Evolutionary conservation across 441 rosid genomes (phyloP), one percentile per base, ranked within the genome.

Genomic region (Viola pubescens): DNA sequence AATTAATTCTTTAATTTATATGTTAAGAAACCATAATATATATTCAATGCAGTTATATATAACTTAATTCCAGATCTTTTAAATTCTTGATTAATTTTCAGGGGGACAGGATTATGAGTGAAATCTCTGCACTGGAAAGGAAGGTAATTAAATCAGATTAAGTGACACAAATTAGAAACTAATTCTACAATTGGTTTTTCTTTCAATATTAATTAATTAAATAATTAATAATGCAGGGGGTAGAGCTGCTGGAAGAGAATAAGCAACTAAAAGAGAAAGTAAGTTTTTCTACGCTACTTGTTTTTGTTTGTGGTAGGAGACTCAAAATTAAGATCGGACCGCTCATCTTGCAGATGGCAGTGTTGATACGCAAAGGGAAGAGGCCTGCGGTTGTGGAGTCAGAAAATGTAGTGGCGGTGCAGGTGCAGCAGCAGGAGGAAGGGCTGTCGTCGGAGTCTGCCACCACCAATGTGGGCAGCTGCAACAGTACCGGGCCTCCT

Each of bases 391-490:
- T 65, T 14, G 3, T 39, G 43, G 82, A 82, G 7, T 59, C 77
- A 0, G 82, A 73, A 52, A 48, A 10, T 2, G 75, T 11, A 5
- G 54, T 65, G 34, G 34, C 34, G 2, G 34, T 26, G 34, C 34
- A 26, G 34, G 34, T 26, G 34, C 34, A 26, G 34, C 34, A 26
- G 3, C 78, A 64, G 37, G 85, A 84, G 64, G 84, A 81, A 70
- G 85, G 87, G 14, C 6, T 77, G 60, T 80, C 90, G 6, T 75
- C 84, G 3, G 90, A 82, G 38, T 80, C 87, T 0, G 81, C 62
- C 3, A 68, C 80, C 40, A 80, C 62, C 1, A 68, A 80, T 41
- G 73, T 79, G 26, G 74, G 70, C 37, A 75, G 71, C 74, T 64
- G 81, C 73, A 72, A 74, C 73, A 74, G 59, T 61, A 71, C 73